Evolutionary conservation across 495 filamentous ascomycete species (phyloP).

Genomic region (Penicillium parvum): DNA sequence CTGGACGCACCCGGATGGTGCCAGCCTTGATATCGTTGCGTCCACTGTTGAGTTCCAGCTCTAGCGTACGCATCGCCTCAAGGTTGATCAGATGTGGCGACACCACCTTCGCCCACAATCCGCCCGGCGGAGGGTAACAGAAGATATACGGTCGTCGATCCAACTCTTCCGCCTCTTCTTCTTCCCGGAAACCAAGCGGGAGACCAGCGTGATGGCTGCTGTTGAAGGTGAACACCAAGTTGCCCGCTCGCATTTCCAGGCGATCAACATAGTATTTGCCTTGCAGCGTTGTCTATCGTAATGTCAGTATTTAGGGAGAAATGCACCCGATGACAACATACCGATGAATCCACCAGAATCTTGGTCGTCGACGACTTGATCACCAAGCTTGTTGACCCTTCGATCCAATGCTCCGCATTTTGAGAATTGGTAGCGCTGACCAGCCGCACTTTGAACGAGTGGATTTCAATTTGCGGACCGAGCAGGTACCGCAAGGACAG

Average conservation of each 20-base stretch:
- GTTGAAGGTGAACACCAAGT: conserved; percentile 56
- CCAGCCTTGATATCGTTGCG: conserved; percentile 68
- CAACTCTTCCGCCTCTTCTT: conserved; percentile 30
- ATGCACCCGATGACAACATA: conserved; percentile 13
- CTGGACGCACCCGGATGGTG: conserved; percentile 70
- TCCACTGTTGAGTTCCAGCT: conserved; percentile 69
- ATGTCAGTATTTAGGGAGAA: conserved; percentile 21
- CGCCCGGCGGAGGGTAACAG: conserved; percentile 46
- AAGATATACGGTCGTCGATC: conserved; percentile 42
- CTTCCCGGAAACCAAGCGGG: conserved; percentile 41
- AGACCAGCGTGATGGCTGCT: conserved; percentile 31
- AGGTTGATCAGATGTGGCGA: conserved; percentile 57
- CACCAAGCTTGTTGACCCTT: conserved; percentile 26
- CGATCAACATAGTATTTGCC: conserved; percentile 75
- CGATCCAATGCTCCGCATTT: conserved; percentile 42
- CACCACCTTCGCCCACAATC: conserved; percentile 47
- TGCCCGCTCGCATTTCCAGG: conserved; percentile 61
- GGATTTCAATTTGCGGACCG: conserved; percentile 62
- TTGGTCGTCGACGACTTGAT: conserved; percentile 39
- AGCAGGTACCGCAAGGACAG: conserved; percentile 70
- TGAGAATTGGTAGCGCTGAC: conserved; percentile 33
- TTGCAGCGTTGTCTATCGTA: conserved; percentile 54
- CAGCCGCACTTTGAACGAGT: conserved; percentile 63
- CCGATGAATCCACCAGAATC: conserved; percentile 38
- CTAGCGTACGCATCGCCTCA: conserved; percentile 68